These are phyloP conservation scores for Westerdykella aurantiaca DNA, from an alignment of 2,329 filamentous ascomycete species.

Conservation along the genomic window DNA sequence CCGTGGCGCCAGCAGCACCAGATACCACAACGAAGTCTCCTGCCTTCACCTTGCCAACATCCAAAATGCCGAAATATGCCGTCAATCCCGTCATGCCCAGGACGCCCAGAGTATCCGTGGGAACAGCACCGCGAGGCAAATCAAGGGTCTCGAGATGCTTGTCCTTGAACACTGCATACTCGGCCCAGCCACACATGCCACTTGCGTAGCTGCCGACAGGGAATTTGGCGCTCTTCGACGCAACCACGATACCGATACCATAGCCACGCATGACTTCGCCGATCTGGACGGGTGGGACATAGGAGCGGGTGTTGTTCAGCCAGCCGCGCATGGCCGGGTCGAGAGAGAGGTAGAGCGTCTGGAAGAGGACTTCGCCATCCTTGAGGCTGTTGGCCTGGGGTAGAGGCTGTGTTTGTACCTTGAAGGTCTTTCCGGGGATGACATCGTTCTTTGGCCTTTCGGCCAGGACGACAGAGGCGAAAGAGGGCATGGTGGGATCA, in stretches of 20 bases:
- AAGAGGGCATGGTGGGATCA: too few relatives aligned
- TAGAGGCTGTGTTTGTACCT: constrained; percentile 46
- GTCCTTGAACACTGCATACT: constrained; percentile 56
- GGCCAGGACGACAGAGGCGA: constrained; percentile 52
- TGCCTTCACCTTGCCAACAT: constrained; percentile 60
- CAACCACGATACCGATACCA: constrained; percentile 57
- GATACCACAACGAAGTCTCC: constrained; percentile 73
- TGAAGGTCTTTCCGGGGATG: constrained; percentile 61
- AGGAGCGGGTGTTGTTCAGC: constrained; percentile 56
- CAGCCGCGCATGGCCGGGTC: constrained; percentile 74
- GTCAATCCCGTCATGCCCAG: constrained; percentile 65
- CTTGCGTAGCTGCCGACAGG: constrained; percentile 55
- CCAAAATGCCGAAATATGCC: constrained; percentile 67
- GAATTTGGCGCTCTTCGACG: constrained; percentile 52
- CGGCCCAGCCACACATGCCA: constrained; percentile 56
- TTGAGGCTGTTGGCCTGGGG: constrained; percentile 47
- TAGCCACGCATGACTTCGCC: constrained; percentile 63
- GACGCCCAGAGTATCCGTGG: constrained; percentile 50
- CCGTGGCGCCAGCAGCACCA: constrained; percentile 72
- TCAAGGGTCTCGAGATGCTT: constrained; percentile 45
- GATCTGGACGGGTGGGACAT: constrained; percentile 62
- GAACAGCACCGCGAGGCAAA: constrained; percentile 43
- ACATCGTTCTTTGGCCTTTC: constrained; percentile 58
- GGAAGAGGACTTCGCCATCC: constrained; percentile 58
- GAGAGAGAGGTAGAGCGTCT: constrained; percentile 59